Evolutionary conservation across 2,329 filamentous ascomycete species (phyloP).

Genomic region (Rhynchosporium secalis): DNA sequence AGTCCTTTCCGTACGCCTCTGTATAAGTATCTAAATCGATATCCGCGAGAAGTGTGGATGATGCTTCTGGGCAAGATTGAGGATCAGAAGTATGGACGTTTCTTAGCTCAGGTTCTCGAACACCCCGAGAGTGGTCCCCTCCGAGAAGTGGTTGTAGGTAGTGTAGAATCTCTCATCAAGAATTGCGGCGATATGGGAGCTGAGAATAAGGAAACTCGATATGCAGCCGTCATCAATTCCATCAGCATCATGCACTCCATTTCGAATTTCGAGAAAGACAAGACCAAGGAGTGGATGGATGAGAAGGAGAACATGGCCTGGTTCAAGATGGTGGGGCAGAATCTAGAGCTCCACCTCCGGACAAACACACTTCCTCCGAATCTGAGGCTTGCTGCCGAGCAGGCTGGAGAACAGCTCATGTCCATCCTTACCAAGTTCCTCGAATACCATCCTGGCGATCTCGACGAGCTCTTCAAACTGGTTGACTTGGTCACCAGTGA

Average conservation of each 20-base stretch:
- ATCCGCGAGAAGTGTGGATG: constrained; percentile 82
- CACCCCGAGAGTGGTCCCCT: constrained; percentile 74
- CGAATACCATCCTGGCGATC: constrained; percentile 68
- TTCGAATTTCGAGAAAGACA: constrained; percentile 58
- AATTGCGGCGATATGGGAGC: constrained; percentile 63
- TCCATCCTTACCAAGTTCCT: constrained; percentile 80
- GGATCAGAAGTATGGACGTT: constrained; percentile 83
- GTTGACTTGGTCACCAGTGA: constrained; percentile 82
- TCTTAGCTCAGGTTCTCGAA: constrained; percentile 83
- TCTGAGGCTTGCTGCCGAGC: constrained; percentile 81
- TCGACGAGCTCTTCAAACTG: constrained; percentile 81
- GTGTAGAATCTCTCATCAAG: constrained; percentile 70
- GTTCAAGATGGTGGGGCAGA: constrained; percentile 69
- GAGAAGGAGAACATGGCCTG: constrained; percentile 61
- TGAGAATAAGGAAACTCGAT: constrained; percentile 68
- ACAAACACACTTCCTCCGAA: constrained; percentile 67
- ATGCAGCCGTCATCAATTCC: constrained; percentile 75
- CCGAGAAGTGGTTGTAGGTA: constrained; percentile 70
- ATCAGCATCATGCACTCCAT: constrained; percentile 84
- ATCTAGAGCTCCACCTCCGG: constrained; percentile 73
- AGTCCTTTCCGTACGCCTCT: constrained; percentile 90
- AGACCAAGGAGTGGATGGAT: constrained; percentile 69
- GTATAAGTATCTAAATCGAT: constrained; percentile 90
- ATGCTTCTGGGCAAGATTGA: constrained; percentile 78
- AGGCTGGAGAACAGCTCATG: constrained; percentile 87